A percentile compares a stretch with the other conserved stretches of the same genome.
phyloP scores from a whole-genome alignment of 176 grass and related monocot species.

The Elymus sibiricus region DNA sequence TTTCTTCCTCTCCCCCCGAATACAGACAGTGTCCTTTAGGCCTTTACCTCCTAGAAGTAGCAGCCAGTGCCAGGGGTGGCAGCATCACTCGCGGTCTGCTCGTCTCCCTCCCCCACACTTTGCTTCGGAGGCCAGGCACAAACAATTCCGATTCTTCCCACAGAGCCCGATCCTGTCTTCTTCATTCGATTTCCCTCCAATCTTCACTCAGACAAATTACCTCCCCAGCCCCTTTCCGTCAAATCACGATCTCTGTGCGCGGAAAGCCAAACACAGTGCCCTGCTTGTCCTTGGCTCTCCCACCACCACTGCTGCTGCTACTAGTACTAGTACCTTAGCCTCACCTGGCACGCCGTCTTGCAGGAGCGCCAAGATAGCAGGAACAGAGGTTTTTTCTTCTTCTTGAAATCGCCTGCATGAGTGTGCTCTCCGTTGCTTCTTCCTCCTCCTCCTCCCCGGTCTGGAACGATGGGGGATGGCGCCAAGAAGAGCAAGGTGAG shows the following conservation, averaged over 20 bases:
- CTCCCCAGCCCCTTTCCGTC: conserved; percentile 37
- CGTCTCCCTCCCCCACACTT: conserved; percentile 4
- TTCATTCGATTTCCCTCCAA: background rate
- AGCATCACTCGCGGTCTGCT: conserved; percentile 24
- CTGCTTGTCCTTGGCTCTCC: conserved; percentile 24
- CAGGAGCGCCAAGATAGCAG: background rate
- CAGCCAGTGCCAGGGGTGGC: background rate
- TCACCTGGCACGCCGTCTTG: conserved; percentile 23
- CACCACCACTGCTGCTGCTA: too few species aligned
- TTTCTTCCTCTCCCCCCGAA: background rate
- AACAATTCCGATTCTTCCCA: background rate
- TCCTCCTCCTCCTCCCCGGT: background rate
- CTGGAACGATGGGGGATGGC: conserved; percentile 90
- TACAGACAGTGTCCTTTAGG: too few species aligned
- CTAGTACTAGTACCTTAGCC: background rate
- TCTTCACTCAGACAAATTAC: too few species aligned
- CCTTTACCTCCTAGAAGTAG: conserved; percentile 34
- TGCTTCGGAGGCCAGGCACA: conserved; percentile 32
- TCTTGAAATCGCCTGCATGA: conserved; percentile 40
- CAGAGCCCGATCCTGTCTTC: background rate
- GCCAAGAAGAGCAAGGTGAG: conserved; percentile 87
- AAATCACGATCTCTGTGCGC: conserved; percentile 57
- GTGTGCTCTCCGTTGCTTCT: conserved; percentile 4
- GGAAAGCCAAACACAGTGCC: conserved; percentile 47
- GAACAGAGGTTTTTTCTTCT: background rate